A percentile compares a stretch with the other conserved stretches of the same genome.
Evolutionary conservation across 1,284 basidiomycete species (phyloP).

Genomic region (Trametes versicolor): DNA sequence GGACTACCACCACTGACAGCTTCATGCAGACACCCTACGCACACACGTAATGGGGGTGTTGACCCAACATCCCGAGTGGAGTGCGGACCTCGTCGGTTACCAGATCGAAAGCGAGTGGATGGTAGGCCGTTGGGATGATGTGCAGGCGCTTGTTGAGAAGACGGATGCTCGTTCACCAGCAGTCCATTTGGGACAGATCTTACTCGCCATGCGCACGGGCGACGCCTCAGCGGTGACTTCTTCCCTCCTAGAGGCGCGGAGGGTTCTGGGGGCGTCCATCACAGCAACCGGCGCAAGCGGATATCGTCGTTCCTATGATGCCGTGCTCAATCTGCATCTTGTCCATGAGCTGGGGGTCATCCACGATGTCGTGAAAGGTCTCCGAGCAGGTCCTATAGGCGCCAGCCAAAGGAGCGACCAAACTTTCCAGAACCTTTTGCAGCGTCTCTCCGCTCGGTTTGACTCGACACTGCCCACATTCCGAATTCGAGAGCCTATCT

Average conservation of each 20-base stretch:
- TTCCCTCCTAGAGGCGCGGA: conserved; percentile 76
- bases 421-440: conserved; percentile 49
- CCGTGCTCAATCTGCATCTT: conserved; percentile 88
- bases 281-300: conserved; percentile 82
- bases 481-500: conserved; percentile 89
- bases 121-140: conserved; percentile 92
- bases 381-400: conserved; percentile 26
- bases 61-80: conserved; percentile 89
- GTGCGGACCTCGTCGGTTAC: conserved; percentile 80
- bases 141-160: conserved; percentile 67
- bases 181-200: conserved; percentile 82
- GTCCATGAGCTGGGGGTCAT: conserved; percentile 91
- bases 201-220: conserved; percentile 81
- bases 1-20: not conserved
- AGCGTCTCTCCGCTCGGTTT: conserved; percentile 69
- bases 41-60: conserved; percentile 96
- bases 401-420: conserved; percentile 15
- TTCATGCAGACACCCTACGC: conserved; percentile 83
- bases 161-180: conserved; percentile 64
- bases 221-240: conserved; percentile 56
- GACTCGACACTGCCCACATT: conserved; percentile 90
- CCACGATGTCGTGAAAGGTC: conserved; percentile 51
- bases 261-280: conserved; percentile 83
- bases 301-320: conserved; percentile 90
- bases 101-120: conserved; percentile 97